Evolutionary conservation across 192 early-diverging fungal genomes (phyloP).

Genomic region (Backusella tuberculispora): DNA sequence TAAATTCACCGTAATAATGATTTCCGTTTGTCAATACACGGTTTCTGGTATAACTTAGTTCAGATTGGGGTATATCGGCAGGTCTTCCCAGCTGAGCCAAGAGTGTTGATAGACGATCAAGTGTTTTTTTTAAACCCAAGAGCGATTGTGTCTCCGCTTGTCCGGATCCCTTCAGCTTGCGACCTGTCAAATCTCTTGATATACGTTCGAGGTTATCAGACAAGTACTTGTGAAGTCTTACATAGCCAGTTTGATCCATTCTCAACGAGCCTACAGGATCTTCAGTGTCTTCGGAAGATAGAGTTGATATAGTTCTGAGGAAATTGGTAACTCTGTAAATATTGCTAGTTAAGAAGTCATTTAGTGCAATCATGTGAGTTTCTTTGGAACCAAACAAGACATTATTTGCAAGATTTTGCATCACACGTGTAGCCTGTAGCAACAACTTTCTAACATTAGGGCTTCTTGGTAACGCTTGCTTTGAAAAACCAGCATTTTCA

Average conservation of each 20-base stretch:
- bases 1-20: slow-evolving; percentile 62
- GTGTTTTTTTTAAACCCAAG: slow-evolving; percentile 62
- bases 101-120: slow-evolving; percentile 78
- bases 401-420: slow-evolving; percentile 96
- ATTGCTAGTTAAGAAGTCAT: slow-evolving; percentile 85
- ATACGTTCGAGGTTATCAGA: slow-evolving; percentile 73
- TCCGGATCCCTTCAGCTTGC: slow-evolving; percentile 43
- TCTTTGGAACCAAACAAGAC: slow-evolving; percentile 95
- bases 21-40: slow-evolving; percentile 48
- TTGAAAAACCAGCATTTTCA: slow-evolving; percentile 76
- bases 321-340: slow-evolving; percentile 78
- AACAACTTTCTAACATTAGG: slow-evolving; percentile 81
- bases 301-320: slow-evolving; percentile 72
- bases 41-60: slow-evolving; percentile 38
- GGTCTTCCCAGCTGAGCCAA: slow-evolving; percentile 84
- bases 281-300: neutral
- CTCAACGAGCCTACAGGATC: neutral
- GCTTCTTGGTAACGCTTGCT: slow-evolving; percentile 55
- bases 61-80: slow-evolving; percentile 58
- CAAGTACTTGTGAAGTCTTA: slow-evolving; percentile 61
- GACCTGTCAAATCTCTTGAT: slow-evolving; percentile 60
- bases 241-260: slow-evolving; percentile 39
- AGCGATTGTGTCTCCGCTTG: slow-evolving; percentile 13
- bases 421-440: slow-evolving; percentile 92
- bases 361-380: slow-evolving; percentile 90